Evolutionary conservation across 257 asterid species (phyloP).

Genomic region (Rauvolfia tetraphylla): DNA sequence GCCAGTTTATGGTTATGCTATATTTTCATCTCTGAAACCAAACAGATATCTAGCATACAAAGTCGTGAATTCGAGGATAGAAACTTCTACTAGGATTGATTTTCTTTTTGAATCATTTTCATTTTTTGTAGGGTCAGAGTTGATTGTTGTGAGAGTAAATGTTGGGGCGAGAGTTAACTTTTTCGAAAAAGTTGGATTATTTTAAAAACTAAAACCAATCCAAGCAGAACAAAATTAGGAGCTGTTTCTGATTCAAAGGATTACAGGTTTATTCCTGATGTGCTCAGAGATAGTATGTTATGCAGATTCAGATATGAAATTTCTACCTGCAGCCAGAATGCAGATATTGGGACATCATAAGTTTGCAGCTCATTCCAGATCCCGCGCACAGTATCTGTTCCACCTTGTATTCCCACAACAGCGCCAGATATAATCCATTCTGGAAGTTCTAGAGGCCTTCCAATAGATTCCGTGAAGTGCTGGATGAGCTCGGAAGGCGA

Average conservation of each 20-base stretch:
- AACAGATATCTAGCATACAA: not conserved
- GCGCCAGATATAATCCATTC: conserved; percentile 96
- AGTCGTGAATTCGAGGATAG: not conserved
- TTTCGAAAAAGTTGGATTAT: too few relatives aligned
- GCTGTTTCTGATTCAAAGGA: not conserved
- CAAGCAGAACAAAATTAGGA: too few relatives aligned
- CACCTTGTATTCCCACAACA: conserved; percentile 96
- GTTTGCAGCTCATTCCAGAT: conserved; percentile 56
- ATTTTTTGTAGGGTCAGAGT: too few relatives aligned
- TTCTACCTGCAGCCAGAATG: conserved; percentile 94
- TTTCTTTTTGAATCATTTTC: too few relatives aligned
- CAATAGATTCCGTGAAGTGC: conserved; percentile 66
- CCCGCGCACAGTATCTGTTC: conserved; percentile 53
- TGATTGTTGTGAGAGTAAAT: too few relatives aligned
- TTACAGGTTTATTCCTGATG: not conserved
- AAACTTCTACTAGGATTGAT: too few relatives aligned
- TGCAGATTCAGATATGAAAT: not conserved
- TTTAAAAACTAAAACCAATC: too few relatives aligned
- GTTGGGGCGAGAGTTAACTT: too few relatives aligned
- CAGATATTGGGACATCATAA: conserved; percentile 79
- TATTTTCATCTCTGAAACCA: not conserved
- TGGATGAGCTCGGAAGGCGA: conserved; percentile 84
- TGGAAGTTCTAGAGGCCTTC: conserved; percentile 85
- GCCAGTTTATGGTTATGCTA: not conserved
- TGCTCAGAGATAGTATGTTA: not conserved